phyloP scores from a whole-genome alignment of 306 rosid species.

The Mimosa bimucronata region DNA sequence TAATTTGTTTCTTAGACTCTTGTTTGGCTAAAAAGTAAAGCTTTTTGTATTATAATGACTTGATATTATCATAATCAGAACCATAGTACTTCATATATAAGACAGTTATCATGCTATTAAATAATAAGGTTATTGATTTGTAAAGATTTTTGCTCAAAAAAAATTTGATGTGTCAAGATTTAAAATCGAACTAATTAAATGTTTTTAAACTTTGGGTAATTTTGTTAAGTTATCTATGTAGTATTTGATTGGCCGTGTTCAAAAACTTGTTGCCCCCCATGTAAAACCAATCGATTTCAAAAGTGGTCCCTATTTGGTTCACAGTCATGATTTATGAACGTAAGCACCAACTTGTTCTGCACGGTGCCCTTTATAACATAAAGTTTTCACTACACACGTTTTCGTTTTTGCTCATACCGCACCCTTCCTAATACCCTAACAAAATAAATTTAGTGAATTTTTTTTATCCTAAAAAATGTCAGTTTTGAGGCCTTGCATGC shows the following conservation, averaged over 20 bases:
- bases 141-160: too few relatives aligned
- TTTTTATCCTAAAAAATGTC: background rate
- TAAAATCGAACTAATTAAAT: too few relatives aligned
- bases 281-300: constrained; percentile 30
- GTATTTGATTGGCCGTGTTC: constrained; percentile 3
- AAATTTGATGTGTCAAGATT: too few relatives aligned
- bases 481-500: constrained; percentile 10
- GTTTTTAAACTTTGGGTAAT: background rate
- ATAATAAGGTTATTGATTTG: too few relatives aligned
- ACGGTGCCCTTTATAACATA: background rate
- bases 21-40: too few relatives aligned
- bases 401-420: background rate
- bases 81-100: too few relatives aligned
- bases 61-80: too few relatives aligned
- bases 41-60: too few relatives aligned
- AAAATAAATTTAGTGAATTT: background rate
- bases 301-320: constrained; percentile 62
- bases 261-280: constrained; percentile 17
- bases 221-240: background rate
- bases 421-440: background rate
- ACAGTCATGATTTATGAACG: constrained; percentile 41
- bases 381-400: background rate
- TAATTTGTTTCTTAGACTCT: too few relatives aligned
- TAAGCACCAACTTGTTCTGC: constrained; percentile 30
- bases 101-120: too few relatives aligned